Conservation (phyloP, 108 stramenopile species). For the Cylindrotheca fusiformis region DNA sequence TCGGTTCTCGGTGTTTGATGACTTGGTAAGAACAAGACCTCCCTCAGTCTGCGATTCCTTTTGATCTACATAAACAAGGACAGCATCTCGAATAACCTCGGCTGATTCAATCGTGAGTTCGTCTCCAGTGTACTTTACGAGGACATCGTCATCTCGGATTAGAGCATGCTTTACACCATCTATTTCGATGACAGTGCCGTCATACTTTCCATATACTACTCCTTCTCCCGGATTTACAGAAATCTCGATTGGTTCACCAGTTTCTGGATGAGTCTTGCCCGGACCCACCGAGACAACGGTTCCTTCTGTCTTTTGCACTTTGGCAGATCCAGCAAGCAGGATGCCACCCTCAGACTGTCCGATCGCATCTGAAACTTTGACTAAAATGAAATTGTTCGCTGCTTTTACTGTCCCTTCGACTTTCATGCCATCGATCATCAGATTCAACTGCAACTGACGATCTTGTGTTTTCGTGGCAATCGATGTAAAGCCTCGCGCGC, state of each 20-base stretch:
- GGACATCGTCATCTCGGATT: slow-evolving; percentile 84
- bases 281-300: slow-evolving; percentile 73
- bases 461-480: background rate
- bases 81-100: slow-evolving; percentile 71
- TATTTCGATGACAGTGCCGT: slow-evolving; percentile 86
- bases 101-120: slow-evolving; percentile 55
- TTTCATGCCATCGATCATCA: slow-evolving; percentile 58
- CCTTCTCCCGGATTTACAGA: slow-evolving; percentile 71
- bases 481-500: background rate
- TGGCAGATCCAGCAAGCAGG: slow-evolving; percentile 77
- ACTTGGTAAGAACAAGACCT: slow-evolving; percentile 65
- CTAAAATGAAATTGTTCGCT: slow-evolving; percentile 80
- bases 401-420: slow-evolving; percentile 61
- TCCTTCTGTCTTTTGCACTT: slow-evolving; percentile 82
- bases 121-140: slow-evolving; percentile 77
- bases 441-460: background rate
- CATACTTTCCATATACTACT: slow-evolving; percentile 88
- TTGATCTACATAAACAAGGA: slow-evolving; percentile 75
- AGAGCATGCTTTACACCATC: slow-evolving; percentile 72
- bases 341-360: slow-evolving; percentile 81
- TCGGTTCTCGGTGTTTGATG: slow-evolving; percentile 36
- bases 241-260: slow-evolving; percentile 67
- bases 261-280: slow-evolving; percentile 75
- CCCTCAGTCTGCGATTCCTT: slow-evolving; percentile 55
- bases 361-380: slow-evolving; percentile 59